phyloP scores from a whole-genome alignment of 345 rosid species.

The Salix brachista region DNA sequence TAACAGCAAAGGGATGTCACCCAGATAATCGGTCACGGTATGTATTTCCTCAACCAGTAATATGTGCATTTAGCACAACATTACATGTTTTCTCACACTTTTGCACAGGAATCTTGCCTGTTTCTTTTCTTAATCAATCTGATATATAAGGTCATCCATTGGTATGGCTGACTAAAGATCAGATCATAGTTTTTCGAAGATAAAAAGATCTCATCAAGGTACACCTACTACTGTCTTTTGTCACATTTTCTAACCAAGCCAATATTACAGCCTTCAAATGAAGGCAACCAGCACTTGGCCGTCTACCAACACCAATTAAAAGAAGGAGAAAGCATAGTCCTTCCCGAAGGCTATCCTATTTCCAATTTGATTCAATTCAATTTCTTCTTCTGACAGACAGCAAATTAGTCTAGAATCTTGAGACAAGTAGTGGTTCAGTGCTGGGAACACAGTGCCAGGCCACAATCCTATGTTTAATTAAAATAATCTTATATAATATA shows the following conservation, averaged over 20 bases:
- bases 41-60: too few relatives aligned
- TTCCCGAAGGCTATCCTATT: background rate
- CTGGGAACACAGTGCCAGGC: background rate
- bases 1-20: too few relatives aligned
- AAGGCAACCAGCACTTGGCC: background rate
- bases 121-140: too few relatives aligned
- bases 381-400: background rate
- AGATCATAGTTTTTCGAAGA: background rate
- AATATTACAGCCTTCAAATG: background rate
- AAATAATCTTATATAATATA: background rate
- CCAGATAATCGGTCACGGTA: too few relatives aligned
- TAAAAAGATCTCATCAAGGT: background rate
- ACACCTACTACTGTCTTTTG: too few relatives aligned
- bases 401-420: too few relatives aligned
- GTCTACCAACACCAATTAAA: background rate
- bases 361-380: background rate
- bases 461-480: background rate
- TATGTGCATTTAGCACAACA: too few relatives aligned
- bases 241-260: background rate
- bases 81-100: too few relatives aligned
- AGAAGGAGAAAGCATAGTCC: background rate
- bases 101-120: too few relatives aligned
- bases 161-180: background rate
- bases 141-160: background rate
- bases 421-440: background rate